Evolutionary conservation across 2,329 filamentous ascomycete genomes (phyloP), one percentile per base, ranked within the genome.

Genomic region (Aspergillus ruber): DNA sequence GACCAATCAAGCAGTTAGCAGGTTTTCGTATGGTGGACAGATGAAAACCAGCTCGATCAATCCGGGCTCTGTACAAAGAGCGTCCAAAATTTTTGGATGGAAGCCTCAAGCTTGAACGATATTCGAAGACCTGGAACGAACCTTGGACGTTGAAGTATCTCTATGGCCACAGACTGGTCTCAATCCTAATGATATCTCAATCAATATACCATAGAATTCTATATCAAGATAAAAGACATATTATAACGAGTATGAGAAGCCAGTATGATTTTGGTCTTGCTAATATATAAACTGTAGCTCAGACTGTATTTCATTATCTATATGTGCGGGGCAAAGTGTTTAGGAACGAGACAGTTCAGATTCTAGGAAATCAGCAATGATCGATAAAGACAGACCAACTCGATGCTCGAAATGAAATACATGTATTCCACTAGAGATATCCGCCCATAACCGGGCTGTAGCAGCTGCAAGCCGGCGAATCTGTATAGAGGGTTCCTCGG

Each of bases 281-380:
- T 25, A 25, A 25, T 25, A 8, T 25, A 25, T 10, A 25, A 7
- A 25, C 23, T 25, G 8, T 25, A 25, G 23, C 7, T 10, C 10
- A 9, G 10, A 10, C 23, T 25, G 23, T 10, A 25, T 3, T 25
- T 25, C 23, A 25, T 25, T 25, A 25, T 10, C 23, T 20, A 3
- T 20, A 32, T 3, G 8, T 7, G 12, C 12, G 12, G 13, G 32
- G 8, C 4, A 35, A n/a, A 6, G 6, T 7, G 32, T 35, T 35
- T 15, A 35, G 6, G 32, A n/a, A 35, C 6, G 12, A 13, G n/a
- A 35, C 12, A 35, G 12, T 38, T 38, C n/a, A 15, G 35, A 38
- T 38, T 49, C 47, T 7, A 46, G n/a, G 17, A 39, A 13, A 21
- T 49, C 44, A 20, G 47, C 40, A 33, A 44, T 29, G 3, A 35